Evolutionary conservation across 2,329 filamentous ascomycete genomes (phyloP).

Genomic region (Alternaria conjuncta): DNA sequence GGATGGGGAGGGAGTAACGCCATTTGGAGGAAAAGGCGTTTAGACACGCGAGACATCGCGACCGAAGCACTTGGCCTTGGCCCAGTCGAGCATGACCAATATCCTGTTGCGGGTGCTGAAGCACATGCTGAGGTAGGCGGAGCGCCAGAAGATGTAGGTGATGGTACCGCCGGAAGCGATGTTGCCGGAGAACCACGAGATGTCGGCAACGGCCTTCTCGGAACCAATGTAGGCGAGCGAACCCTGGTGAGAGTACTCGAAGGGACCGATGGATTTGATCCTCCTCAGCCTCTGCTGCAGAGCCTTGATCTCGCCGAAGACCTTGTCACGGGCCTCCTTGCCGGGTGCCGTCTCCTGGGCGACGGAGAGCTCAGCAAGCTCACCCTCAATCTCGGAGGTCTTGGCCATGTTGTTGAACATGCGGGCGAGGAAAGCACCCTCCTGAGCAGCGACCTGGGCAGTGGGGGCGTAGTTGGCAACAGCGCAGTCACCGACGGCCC

Average conservation of each 20-base stretch:
- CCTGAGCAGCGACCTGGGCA: conserved; percentile 93
- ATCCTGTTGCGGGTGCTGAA: conserved; percentile 98
- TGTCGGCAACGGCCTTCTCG: conserved; percentile 96
- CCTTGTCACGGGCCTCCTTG: conserved; percentile 62
- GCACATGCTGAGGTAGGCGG: conserved; percentile 98
- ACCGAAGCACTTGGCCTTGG: conserved; percentile 96
- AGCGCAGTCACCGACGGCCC: conserved; percentile 97
- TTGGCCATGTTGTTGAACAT: conserved; percentile 99
- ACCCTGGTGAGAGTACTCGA: conserved; percentile 98
- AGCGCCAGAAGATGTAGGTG: conserved; percentile 98
- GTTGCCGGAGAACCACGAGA: conserved; percentile 97
- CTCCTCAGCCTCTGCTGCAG: conserved; percentile 86
- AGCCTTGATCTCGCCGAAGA: conserved; percentile 79
- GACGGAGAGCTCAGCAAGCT: conserved; percentile 72
- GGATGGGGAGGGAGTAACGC: neutral
- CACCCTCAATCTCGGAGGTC: conserved; percentile 79
- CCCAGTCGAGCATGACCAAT: conserved; percentile 91
- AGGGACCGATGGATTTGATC: conserved; percentile 94
- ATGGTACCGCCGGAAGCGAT: conserved; percentile 90
- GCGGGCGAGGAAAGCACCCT: conserved; percentile 91
- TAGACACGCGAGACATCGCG: conserved; percentile 85
- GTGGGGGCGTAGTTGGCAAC: conserved; percentile 97
- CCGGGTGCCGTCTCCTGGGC: conserved; percentile 70
- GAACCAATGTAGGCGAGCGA: conserved; percentile 97
- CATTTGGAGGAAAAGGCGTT: neutral